These are phyloP conservation scores for Colletotrichum kahawae DNA, from an alignment of 2,329 filamentous ascomycete genomes.

Conservation along the genomic window DNA sequence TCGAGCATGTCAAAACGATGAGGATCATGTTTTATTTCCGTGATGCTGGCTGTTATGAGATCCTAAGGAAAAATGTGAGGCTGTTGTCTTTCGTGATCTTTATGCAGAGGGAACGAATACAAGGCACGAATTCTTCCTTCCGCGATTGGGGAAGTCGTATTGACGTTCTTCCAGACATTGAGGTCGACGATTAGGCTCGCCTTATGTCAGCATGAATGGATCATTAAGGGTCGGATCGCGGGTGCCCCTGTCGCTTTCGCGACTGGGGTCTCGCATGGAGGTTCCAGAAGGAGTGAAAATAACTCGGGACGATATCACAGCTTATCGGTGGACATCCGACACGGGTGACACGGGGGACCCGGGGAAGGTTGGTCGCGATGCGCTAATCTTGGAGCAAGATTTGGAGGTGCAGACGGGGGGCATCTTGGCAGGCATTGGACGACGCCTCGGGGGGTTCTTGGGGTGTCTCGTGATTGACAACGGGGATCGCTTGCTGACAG, in stretches of 20 bases:
- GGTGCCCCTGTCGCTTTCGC: neutral
- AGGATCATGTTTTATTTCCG: too few relatives aligned
- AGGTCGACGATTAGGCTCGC: neutral
- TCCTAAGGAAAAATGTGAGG: too few relatives aligned
- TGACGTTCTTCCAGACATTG: too few relatives aligned
- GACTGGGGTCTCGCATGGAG: constrained; percentile 3
- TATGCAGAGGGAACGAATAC: too few relatives aligned
- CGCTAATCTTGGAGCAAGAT: neutral
- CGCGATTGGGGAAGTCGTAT: too few relatives aligned
- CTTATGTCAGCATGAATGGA: neutral
- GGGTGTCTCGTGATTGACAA: neutral
- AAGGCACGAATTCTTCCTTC: too few relatives aligned
- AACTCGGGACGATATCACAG: constrained; percentile 1
- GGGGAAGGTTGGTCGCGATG: neutral
- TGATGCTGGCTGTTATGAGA: too few relatives aligned
- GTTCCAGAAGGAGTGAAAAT: neutral
- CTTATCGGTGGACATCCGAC: neutral
- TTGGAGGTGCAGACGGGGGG: neutral
- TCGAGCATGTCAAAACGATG: too few relatives aligned
- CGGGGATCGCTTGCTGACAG: neutral
- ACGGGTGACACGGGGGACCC: neutral
- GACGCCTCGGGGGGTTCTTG: neutral
- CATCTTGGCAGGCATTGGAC: neutral
- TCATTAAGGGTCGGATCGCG: neutral
- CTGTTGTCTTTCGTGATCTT: too few relatives aligned